Evolutionary conservation across 108 stramenopile genomes (phyloP).

Genomic region (Skeletonema potamos): DNA sequence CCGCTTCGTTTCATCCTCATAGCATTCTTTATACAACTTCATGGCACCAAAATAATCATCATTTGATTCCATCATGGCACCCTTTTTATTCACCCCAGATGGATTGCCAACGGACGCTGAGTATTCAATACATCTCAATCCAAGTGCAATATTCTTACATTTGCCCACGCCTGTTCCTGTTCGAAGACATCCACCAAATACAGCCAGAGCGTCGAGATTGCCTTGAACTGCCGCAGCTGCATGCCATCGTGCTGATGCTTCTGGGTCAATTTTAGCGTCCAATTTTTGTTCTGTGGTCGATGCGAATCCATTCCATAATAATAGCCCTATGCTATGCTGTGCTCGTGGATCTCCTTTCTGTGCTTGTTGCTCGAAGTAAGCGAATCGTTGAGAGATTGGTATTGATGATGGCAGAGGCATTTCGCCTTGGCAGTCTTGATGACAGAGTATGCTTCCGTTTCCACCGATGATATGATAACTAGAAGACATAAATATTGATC

Average conservation of each 20-base stretch:
- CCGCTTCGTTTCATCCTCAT: neutral
- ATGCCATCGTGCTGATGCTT: constrained; percentile 23
- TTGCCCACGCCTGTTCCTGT: constrained; percentile 33
- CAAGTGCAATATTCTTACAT: neutral
- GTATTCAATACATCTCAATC: constrained; percentile 7
- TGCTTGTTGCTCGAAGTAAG: constrained; percentile 11
- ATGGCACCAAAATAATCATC: constrained; percentile 7
- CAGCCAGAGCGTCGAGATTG: constrained; percentile 26
- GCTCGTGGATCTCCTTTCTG: constrained; percentile 11
- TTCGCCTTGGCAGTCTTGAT: neutral
- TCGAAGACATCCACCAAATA: constrained; percentile 29
- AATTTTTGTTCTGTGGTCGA: neutral
- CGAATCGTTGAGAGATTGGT: constrained; percentile 7
- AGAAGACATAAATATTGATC: neutral
- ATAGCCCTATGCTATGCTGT: constrained; percentile 29
- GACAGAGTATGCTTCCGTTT: neutral
- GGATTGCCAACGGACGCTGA: constrained; percentile 3
- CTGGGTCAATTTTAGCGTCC: constrained; percentile 3
- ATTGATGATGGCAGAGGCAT: constrained; percentile 3
- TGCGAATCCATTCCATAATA: constrained; percentile 33
- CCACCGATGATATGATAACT: neutral
- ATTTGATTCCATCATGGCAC: constrained; percentile 9
- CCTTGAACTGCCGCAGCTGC: constrained; percentile 27
- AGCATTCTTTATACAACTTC: constrained; percentile 16
- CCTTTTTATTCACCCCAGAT: constrained; percentile 29